Conservation (phyloP, 1,284 basidiomycete species). For the Ustilago loliicola region DNA sequence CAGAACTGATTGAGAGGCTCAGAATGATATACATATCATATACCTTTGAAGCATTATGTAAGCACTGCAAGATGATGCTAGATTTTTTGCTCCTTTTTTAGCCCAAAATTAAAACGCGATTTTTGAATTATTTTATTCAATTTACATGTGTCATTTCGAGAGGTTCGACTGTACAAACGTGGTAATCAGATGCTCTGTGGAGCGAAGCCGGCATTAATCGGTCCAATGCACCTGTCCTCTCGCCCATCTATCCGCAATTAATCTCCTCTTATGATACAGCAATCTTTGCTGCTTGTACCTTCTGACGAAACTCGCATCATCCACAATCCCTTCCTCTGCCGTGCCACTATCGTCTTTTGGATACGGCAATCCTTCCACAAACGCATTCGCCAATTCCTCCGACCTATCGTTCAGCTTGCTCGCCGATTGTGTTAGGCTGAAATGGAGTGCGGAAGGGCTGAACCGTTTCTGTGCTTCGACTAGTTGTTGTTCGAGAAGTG, state of each 20-base stretch:
- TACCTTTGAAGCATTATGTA: too few relatives aligned
- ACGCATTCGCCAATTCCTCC: constrained; percentile 65
- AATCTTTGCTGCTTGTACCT: constrained; percentile 56
- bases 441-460: constrained; percentile 55
- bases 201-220: constrained; percentile 19
- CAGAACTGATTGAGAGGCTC: too few relatives aligned
- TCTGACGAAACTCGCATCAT: constrained; percentile 52
- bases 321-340: constrained; percentile 21
- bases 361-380: constrained; percentile 60
- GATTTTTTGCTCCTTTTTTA: too few relatives aligned
- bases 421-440: constrained; percentile 52
- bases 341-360: constrained; percentile 37
- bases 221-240: constrained; percentile 55
- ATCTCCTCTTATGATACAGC: constrained; percentile 52
- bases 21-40: too few relatives aligned
- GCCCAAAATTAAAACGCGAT: too few relatives aligned
- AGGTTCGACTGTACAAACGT: too few relatives aligned
- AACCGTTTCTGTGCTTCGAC: constrained; percentile 61
- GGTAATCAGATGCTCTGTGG: too few relatives aligned
- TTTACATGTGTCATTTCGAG: too few relatives aligned
- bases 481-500: constrained; percentile 40
- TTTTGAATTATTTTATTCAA: too few relatives aligned
- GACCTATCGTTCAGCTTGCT: constrained; percentile 57
- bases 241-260: constrained; percentile 59
- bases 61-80: too few relatives aligned